Evolutionary conservation across 2,329 filamentous ascomycete species (phyloP).

Genomic region (Chaetomium olivaceum): DNA sequence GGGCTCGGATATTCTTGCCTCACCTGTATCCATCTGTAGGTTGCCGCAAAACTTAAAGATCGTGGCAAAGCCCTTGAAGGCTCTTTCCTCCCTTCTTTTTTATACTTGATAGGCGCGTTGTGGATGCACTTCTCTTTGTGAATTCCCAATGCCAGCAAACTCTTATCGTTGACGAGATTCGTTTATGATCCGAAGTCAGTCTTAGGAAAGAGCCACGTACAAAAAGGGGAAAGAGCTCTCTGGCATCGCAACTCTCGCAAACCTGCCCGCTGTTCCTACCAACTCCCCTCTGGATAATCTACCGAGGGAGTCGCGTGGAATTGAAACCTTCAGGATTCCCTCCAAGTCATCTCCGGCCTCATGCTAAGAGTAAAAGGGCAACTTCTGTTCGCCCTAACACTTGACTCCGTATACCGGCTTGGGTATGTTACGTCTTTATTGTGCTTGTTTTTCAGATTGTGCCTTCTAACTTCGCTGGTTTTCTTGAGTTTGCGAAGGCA

Average conservation of each 20-base stretch:
- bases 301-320: not conserved
- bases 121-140: not conserved
- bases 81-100: no score
- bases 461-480: not conserved
- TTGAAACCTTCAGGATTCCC: not conserved
- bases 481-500: not conserved
- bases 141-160: not conserved
- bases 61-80: no score
- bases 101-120: no score
- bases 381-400: not conserved
- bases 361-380: not conserved
- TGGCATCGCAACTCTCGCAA: no score
- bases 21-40: no score
- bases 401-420: not conserved
- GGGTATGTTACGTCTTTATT: not conserved
- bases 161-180: not conserved
- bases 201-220: not conserved
- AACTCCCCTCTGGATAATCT: no score
- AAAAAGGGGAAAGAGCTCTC: not conserved
- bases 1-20: no score
- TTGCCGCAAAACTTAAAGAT: no score
- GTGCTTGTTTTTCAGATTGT: not conserved
- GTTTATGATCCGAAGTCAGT: not conserved
- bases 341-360: not conserved
- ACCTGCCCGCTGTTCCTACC: no score